Evolutionary conservation across 2,329 filamentous ascomycete genomes (phyloP).

Genomic region (Coleophoma cylindrospora): DNA sequence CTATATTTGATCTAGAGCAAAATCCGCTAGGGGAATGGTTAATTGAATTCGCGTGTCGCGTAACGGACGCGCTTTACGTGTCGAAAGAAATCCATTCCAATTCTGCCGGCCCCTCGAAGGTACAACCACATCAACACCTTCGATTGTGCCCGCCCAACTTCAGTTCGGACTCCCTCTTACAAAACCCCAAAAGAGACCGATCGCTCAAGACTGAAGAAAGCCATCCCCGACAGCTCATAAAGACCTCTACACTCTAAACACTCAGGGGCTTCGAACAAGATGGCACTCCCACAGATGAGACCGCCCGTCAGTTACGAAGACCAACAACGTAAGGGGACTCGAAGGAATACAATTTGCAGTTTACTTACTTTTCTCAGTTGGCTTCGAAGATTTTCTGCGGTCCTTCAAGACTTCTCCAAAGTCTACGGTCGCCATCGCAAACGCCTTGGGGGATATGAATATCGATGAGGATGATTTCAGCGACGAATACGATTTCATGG

Average conservation of each 20-base stretch:
- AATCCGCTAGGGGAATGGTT: background rate
- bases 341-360: too few species aligned
- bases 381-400: slow-evolving; percentile 82
- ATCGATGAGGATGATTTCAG: slow-evolving; percentile 83
- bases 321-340: slow-evolving; percentile 65
- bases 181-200: too few species aligned
- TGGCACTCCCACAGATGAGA: slow-evolving; percentile 81
- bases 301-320: slow-evolving; percentile 80
- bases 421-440: slow-evolving; percentile 68
- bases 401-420: slow-evolving; percentile 79
- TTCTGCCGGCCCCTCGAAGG: slow-evolving; percentile 1
- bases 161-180: too few species aligned
- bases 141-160: too few species aligned
- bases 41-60: slow-evolving; percentile 2
- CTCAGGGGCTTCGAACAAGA: slow-evolving; percentile 33
- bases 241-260: too few species aligned
- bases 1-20: too few species aligned
- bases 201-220: too few species aligned
- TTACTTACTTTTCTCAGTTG: slow-evolving; percentile 41
- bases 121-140: too few species aligned
- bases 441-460: slow-evolving; percentile 78
- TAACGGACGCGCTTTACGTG: slow-evolving; percentile 4
- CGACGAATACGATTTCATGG: slow-evolving; percentile 92
- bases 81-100: slow-evolving; percentile 6
- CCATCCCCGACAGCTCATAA: too few species aligned